A percentile compares a stretch with the other conserved stretches of the same genome.
phyloP scores from a whole-genome alignment of 2,329 filamentous ascomycete species.

The Ophiostoma ulmi region DNA sequence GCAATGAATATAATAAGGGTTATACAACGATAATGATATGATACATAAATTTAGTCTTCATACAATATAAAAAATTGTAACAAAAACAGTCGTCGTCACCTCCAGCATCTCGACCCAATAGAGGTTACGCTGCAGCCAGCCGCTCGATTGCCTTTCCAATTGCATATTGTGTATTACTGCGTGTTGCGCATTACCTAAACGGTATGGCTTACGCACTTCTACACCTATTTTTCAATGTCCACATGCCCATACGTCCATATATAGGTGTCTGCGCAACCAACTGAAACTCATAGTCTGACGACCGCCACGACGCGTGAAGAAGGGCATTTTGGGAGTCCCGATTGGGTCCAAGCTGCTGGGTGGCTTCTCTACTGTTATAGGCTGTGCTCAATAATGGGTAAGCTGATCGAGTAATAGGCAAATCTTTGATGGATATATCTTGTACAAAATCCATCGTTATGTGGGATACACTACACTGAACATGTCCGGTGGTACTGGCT shows the following conservation, averaged over 20 bases:
- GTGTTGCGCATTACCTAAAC: background rate
- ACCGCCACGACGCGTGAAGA: background rate
- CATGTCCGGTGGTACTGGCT: background rate
- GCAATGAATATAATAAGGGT: no score
- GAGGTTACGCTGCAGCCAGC: conserved; percentile 11
- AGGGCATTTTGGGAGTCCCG: background rate
- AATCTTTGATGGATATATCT: background rate
- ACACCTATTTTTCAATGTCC: no score
- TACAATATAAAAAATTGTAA: no score
- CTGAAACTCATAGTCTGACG: conserved; percentile 5
- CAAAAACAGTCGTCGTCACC: background rate
- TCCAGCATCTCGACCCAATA: background rate
- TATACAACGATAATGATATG: no score
- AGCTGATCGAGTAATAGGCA: background rate
- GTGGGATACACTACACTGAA: background rate
- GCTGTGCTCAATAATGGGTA: background rate
- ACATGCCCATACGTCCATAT: background rate
- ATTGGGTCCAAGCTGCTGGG: background rate
- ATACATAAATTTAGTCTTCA: background rate
- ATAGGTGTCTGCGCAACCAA: background rate
- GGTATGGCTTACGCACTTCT: background rate
- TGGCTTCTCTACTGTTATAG: background rate
- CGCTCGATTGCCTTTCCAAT: background rate
- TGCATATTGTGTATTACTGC: background rate
- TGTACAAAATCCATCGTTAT: background rate